These are phyloP conservation scores for Luzula sylvatica DNA, from an alignment of 176 grass and related monocot genomes.

Conservation along the genomic window DNA sequence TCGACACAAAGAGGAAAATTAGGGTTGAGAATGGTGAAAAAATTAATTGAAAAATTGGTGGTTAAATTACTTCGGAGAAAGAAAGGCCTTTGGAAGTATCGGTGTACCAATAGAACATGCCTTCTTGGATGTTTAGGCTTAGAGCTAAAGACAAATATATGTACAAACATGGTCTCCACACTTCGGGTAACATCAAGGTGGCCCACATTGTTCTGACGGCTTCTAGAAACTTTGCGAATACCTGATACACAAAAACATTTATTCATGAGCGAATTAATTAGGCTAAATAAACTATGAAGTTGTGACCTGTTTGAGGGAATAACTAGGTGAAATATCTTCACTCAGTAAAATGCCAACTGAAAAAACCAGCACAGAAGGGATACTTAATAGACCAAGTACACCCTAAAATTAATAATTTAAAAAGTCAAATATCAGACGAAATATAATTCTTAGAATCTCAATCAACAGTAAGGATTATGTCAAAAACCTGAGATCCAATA, in stretches of 20 bases:
- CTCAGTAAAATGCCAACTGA: constrained; percentile 65
- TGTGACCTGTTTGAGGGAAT: constrained; percentile 45
- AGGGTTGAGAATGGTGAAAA: neutral
- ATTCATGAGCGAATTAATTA: constrained; percentile 4
- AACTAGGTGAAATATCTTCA: constrained; percentile 37
- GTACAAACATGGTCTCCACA: constrained; percentile 82
- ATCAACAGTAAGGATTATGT: too few relatives aligned
- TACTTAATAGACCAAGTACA: constrained; percentile 58
- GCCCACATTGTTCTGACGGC: constrained; percentile 54
- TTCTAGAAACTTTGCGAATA: constrained; percentile 55
- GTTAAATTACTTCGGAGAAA: constrained; percentile 56
- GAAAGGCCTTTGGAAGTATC: constrained; percentile 50
- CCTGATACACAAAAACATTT: constrained; percentile 29
- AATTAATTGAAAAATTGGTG: too few relatives aligned
- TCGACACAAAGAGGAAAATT: constrained; percentile 17
- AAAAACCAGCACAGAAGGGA: constrained; percentile 49
- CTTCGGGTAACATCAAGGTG: constrained; percentile 59
- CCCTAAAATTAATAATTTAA: constrained; percentile 46
- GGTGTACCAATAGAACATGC: constrained; percentile 96
- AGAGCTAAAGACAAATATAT: constrained; percentile 71
- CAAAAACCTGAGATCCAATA: constrained; percentile 55
- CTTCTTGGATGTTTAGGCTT: constrained; percentile 87
- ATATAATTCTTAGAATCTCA: too few relatives aligned
- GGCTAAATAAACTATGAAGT: neutral
- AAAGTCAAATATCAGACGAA: constrained; percentile 4